Evolutionary conservation across 768 basidiomycete genomes (phyloP).

Genomic region (Mycena amicta): DNA sequence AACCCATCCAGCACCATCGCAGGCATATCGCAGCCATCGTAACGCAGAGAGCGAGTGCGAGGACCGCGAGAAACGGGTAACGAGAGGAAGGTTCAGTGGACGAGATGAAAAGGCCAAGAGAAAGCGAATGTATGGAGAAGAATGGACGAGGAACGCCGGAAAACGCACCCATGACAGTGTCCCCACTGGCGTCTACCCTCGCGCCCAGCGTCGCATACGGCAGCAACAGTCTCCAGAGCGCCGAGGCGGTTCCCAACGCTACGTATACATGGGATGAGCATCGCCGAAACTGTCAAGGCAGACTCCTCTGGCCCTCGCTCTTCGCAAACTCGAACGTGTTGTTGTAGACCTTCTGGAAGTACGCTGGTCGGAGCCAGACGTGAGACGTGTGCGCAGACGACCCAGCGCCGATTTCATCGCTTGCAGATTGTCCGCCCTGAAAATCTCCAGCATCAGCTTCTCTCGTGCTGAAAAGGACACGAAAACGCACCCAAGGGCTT

Average conservation of each 20-base stretch:
- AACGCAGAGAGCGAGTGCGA: too few species aligned
- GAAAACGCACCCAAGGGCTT: constrained; percentile 58
- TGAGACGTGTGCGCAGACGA: constrained; percentile 57
- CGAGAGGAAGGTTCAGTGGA: not conserved
- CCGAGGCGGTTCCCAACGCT: not conserved
- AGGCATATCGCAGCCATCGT: too few species aligned
- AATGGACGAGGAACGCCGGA: not conserved
- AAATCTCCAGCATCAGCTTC: not conserved
- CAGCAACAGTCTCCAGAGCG: not conserved
- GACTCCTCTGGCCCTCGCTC: constrained; percentile 74
- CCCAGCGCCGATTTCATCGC: constrained; percentile 61
- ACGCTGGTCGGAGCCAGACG: constrained; percentile 52
- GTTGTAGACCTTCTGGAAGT: constrained; percentile 79
- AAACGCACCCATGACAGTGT: constrained; percentile 12
- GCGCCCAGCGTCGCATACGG: not conserved
- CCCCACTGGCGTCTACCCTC: not conserved
- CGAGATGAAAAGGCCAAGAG: not conserved
- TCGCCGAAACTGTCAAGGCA: too few species aligned
- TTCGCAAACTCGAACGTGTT: constrained; percentile 83
- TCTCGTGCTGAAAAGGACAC: not conserved
- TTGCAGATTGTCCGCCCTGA: constrained; percentile 66
- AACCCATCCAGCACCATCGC: too few species aligned
- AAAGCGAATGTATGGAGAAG: not conserved
- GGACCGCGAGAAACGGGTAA: not conserved
- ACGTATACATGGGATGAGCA: too few species aligned